phyloP scores from a whole-genome alignment of 768 basidiomycete genomes.

The Mycena olivaceomarginata region DNA sequence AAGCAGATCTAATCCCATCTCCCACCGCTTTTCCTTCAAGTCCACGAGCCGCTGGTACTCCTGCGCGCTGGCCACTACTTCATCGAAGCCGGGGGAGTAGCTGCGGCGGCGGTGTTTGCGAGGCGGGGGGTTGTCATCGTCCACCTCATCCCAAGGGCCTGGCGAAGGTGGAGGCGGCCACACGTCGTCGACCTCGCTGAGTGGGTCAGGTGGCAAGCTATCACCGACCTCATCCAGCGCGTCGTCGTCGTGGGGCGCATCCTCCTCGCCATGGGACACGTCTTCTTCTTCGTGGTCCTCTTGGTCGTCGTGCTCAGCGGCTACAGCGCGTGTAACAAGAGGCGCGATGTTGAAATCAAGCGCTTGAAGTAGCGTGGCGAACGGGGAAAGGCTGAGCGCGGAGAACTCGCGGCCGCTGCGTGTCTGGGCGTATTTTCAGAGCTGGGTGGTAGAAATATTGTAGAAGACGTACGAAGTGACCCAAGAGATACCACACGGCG shows the following conservation, averaged over 20 bases:
- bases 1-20: too few species aligned
- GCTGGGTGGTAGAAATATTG: too few species aligned
- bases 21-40: too few species aligned
- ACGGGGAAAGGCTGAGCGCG: neutral
- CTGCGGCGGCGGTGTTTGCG: neutral
- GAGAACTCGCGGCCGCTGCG: slow-evolving; percentile 18
- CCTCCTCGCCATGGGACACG: neutral
- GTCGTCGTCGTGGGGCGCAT: too few species aligned
- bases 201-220: too few species aligned
- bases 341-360: neutral
- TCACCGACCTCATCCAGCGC: too few species aligned
- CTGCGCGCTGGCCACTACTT: neutral
- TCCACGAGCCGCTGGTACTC: too few species aligned
- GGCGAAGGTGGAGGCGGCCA: too few species aligned
- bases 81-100: neutral
- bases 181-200: too few species aligned
- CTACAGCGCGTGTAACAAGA: neutral
- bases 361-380: neutral
- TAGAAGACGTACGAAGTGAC: too few species aligned
- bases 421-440: neutral
- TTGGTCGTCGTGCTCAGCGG: neutral
- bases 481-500: too few species aligned
- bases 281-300: slow-evolving; percentile 12
- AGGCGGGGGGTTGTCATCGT: neutral
- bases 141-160: neutral